Percentiles rank a stretch among this genome's conserved stretches.
Conservation (phyloP, 2,329 filamentous ascomycete species). For the Fusarium sacchari region DNA sequence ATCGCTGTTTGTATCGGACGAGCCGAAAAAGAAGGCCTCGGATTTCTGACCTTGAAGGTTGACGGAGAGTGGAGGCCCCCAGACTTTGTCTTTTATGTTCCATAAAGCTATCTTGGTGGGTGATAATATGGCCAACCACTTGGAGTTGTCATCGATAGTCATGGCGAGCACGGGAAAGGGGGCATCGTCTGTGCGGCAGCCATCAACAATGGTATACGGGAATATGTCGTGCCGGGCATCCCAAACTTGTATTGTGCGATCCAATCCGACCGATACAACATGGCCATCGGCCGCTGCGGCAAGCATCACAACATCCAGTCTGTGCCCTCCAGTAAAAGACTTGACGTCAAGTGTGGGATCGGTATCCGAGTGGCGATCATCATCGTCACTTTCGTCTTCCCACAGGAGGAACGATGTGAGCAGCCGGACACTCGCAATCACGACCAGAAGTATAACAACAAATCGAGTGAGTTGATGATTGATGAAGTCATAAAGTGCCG, state of each 20-base stretch:
- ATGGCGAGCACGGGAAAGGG: slow-evolving; percentile 70
- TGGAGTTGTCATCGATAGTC: slow-evolving; percentile 71
- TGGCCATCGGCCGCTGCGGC: slow-evolving; percentile 70
- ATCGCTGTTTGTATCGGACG: slow-evolving; percentile 47
- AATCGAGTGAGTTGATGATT: slow-evolving; percentile 69
- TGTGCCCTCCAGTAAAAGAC: slow-evolving; percentile 70
- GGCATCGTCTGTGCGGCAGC: slow-evolving; percentile 54
- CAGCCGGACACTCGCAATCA: slow-evolving; percentile 72
- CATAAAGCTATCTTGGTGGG: slow-evolving; percentile 69
- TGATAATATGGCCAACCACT: slow-evolving; percentile 74
- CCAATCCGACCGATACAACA: slow-evolving; percentile 75
- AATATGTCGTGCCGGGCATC: slow-evolving; percentile 59
- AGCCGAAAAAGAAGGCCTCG: slow-evolving; percentile 71
- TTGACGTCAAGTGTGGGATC: slow-evolving; percentile 66
- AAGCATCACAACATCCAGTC: slow-evolving; percentile 75
- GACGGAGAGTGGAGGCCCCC: slow-evolving; percentile 65
- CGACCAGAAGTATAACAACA: slow-evolving; percentile 68
- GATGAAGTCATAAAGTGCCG: slow-evolving; percentile 71
- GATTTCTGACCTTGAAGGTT: slow-evolving; percentile 64
- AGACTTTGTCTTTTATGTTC: slow-evolving; percentile 66
- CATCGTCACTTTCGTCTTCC: slow-evolving; percentile 64
- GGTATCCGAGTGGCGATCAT: slow-evolving; percentile 58
- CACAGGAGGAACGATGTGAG: slow-evolving; percentile 80
- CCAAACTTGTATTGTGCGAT: slow-evolving; percentile 75
- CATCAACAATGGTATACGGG: slow-evolving; percentile 55